Evolutionary conservation across 2,329 filamentous ascomycete genomes (phyloP).

Genomic region (Clarireedia monteithiana): DNA sequence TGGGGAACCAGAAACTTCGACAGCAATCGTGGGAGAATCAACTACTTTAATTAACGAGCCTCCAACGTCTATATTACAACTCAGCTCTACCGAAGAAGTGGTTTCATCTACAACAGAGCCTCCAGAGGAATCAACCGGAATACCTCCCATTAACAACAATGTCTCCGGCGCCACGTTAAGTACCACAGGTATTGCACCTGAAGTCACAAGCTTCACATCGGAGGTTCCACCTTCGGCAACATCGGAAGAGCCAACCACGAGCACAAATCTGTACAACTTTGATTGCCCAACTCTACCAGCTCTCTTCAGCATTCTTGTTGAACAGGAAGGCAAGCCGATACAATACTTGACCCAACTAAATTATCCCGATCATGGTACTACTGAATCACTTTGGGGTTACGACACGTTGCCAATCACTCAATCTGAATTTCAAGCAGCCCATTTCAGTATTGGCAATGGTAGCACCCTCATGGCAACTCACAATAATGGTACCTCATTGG

Average conservation of each 20-base stretch:
- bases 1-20: no score
- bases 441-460: constrained; percentile 1
- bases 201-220: background rate
- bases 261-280: background rate
- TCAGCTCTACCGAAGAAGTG: background rate
- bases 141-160: background rate
- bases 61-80: no score
- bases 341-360: constrained; percentile 11
- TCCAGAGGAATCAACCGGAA: background rate
- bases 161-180: background rate
- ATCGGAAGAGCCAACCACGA: background rate
- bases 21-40: no score
- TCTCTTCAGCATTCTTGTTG: constrained; percentile 9
- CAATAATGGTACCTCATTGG: background rate
- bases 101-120: background rate
- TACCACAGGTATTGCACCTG: background rate
- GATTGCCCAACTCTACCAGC: constrained; percentile 5
- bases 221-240: background rate
- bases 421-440: constrained; percentile 2
- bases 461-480: background rate
- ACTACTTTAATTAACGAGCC: no score
- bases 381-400: constrained; percentile 8
- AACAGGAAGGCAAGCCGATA: constrained; percentile 7
- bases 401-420: constrained; percentile 9
- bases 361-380: constrained; percentile 3